Percentiles rank a stretch among this genome's conserved stretches.
phyloP scores from a whole-genome alignment of 225 moss, liverwort and hornwort species.

The Polytrichum formosum region DNA sequence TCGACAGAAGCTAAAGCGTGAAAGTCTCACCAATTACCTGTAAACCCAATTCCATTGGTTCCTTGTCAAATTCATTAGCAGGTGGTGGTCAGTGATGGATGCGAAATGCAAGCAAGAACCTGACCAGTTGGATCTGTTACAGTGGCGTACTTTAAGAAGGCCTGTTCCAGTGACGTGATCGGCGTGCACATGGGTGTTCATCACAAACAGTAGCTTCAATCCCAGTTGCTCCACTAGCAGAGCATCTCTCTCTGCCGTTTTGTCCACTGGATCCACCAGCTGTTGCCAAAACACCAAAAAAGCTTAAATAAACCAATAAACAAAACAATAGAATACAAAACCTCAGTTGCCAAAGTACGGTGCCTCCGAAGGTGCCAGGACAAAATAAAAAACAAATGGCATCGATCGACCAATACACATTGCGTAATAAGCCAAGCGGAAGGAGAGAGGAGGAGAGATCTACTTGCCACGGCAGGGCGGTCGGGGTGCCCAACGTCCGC shows the following conservation, averaged over 20 bases:
- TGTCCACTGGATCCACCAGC: conserved; percentile 92
- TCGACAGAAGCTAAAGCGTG: too few relatives aligned
- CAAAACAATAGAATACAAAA: too few relatives aligned
- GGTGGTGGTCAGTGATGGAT: background rate
- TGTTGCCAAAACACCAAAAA: conserved; percentile 19
- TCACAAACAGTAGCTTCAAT: conserved; percentile 76
- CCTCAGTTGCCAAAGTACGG: too few relatives aligned
- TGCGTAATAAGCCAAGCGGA: too few relatives aligned
- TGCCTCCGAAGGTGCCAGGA: too few relatives aligned
- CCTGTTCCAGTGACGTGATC: conserved; percentile 96
- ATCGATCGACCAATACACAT: too few relatives aligned
- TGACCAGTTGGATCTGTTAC: conserved; percentile 18
- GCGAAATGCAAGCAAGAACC: conserved; percentile 24
- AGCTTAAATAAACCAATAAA: too few relatives aligned
- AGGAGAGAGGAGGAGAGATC: too few relatives aligned
- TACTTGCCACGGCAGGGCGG: conserved; percentile 75
- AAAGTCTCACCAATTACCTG: too few relatives aligned
- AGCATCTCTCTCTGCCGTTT: conserved; percentile 68
- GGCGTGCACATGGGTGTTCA: conserved; percentile 94
- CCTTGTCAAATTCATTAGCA: background rate
- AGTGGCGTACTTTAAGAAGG: conserved; percentile 69
- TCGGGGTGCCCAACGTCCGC: conserved; percentile 81
- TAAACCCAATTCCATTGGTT: too few relatives aligned
- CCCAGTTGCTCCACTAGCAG: conserved; percentile 77
- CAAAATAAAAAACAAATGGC: too few relatives aligned